phyloP scores from a whole-genome alignment of 2,329 filamentous ascomycete genomes.

The Pseudopyricularia javanii region DNA sequence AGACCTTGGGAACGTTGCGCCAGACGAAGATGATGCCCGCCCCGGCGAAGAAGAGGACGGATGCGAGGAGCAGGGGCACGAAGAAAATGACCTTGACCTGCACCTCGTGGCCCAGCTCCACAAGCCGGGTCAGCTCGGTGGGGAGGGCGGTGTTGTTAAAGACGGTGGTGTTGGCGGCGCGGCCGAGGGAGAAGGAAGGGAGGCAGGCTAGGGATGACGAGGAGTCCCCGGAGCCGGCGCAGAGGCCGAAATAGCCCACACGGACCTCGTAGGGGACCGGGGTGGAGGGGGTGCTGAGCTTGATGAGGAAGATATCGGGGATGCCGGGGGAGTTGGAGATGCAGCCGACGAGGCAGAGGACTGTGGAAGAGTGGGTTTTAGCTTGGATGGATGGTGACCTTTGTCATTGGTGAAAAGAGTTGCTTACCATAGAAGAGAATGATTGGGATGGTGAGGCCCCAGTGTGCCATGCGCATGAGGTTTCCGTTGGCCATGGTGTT shows the following conservation, averaged over 20 bases:
- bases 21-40: neutral
- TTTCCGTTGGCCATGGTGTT: neutral
- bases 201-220: slow-evolving; percentile 1
- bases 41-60: slow-evolving; percentile 16
- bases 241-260: slow-evolving; percentile 10
- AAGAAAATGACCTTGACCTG: slow-evolving; percentile 4
- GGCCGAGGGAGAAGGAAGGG: slow-evolving; percentile 6
- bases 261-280: slow-evolving; percentile 7
- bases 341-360: slow-evolving; percentile 10
- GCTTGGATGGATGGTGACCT: neutral
- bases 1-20: slow-evolving; percentile 13
- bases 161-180: slow-evolving; percentile 2
- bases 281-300: slow-evolving; percentile 7
- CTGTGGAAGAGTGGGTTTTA: neutral
- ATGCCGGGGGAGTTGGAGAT: slow-evolving; percentile 10
- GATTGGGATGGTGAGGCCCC: slow-evolving; percentile 1
- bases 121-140: neutral
- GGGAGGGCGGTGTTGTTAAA: slow-evolving; percentile 1
- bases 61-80: slow-evolving; percentile 2
- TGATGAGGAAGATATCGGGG: slow-evolving; percentile 9
- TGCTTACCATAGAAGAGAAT: slow-evolving; percentile 2
- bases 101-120: slow-evolving; percentile 3
- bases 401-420: too few species aligned
- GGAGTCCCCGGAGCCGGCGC: slow-evolving; percentile 6
- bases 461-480: neutral